phyloP scores from a whole-genome alignment of 345 rosid species.

The Dimocarpus longan region DNA sequence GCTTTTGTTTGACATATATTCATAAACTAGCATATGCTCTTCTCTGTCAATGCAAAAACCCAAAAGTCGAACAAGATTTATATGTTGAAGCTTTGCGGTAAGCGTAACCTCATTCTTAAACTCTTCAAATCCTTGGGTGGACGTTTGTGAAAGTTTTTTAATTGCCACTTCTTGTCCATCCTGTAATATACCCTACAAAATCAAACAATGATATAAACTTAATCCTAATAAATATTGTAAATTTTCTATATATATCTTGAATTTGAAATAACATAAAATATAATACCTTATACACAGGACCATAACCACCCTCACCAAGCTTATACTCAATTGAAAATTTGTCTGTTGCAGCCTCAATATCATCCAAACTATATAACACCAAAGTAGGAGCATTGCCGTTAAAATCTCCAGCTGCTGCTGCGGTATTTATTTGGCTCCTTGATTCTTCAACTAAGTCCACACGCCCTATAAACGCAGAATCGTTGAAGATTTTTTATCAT shows the following conservation, averaged over 20 bases:
- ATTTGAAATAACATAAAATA: no score
- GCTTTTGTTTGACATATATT: no score
- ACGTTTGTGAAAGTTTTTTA: conserved; percentile 20
- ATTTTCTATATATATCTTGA: no score
- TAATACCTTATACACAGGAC: conserved; percentile 25
- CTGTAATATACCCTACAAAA: conserved; percentile 23
- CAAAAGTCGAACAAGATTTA: no score
- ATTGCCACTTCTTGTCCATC: conserved; percentile 28
- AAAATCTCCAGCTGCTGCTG: conserved; percentile 9
- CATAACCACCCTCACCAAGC: conserved; percentile 28
- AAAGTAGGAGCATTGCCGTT: conserved; percentile 1
- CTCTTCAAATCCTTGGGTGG: neutral
- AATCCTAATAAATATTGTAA: no score
- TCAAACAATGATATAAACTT: no score
- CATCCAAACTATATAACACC: conserved; percentile 1
- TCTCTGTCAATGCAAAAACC: no score
- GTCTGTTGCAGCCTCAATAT: neutral
- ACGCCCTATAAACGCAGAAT: no score
- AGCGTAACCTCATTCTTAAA: no score
- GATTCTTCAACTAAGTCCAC: neutral
- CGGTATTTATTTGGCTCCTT: neutral
- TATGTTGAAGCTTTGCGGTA: no score
- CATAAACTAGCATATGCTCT: no score
- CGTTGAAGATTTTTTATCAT: no score
- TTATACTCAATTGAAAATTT: conserved; percentile 16